Base-by-base conservation (phyloP, 345 rosid species). In the Eucalyptus dawsonii region DNA sequence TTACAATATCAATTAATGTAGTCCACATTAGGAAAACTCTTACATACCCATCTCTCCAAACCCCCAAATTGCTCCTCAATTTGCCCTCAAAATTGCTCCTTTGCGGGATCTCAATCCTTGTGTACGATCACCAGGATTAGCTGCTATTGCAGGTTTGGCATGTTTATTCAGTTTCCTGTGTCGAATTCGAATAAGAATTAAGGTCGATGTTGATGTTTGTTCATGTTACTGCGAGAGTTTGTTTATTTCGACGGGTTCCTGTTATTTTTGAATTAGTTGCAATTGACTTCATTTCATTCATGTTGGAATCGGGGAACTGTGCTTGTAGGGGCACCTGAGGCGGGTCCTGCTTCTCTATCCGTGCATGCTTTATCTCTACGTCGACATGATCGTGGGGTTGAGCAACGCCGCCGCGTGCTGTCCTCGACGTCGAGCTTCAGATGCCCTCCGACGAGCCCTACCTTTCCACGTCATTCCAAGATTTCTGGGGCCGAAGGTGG, bases 401-500 rank as follows among this genome's bases (percentile, higher is more conserved):
- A 37, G 50, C 86, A 90, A 89, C 6, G 29, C 65, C 50, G 87
- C 88, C 10, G 92, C 89, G 50, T 53, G 47, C 69, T 56, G 17
- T 89, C 16, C 49, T 90, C 2, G 90, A 92, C 9, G 53, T 89
- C 65, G 93, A 93, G 86, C 89, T 90, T 47, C 91, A 92, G 67
- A 88, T 91, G 11, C 91, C 90, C 42, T 93, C 93, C 85, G 90
- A 92, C 50, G 92, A 92, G 89, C 93, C 92, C 4, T 93, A 89
- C 87, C 88, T 93, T 22, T 86, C 96, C 60, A 94, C 95, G 1
- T 94, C 96, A 22, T 88, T 95, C 9, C 95, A 94, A 91, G 95
- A 95, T 49, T 94, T 95, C n/a, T 94, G 96, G 96, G 93, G 95
- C 19, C 76, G 88, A 6, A 89, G 95, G 10, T 95, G 96, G 95